Conservation (phyloP, 2,329 filamentous ascomycete species). For the Fusarium domesticum region DNA sequence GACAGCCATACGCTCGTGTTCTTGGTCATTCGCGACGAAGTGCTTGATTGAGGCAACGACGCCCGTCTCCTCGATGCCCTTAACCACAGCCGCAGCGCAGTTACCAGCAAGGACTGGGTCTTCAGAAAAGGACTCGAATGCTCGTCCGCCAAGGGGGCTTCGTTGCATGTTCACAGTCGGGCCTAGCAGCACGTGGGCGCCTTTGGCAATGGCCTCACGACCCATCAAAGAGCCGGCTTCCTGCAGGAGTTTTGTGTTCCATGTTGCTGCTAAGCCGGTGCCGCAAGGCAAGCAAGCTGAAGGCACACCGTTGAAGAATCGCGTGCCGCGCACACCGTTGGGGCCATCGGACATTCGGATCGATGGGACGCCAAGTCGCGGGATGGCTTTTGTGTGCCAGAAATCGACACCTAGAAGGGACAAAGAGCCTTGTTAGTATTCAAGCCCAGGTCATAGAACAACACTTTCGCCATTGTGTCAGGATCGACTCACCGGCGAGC, state of each 20-base stretch:
- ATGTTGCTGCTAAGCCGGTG: slow-evolving; percentile 12
- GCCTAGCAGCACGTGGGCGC: slow-evolving; percentile 1
- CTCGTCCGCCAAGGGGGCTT: slow-evolving; percentile 1
- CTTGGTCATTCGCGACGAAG: slow-evolving; percentile 4
- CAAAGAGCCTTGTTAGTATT: not conserved
- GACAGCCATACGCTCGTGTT: slow-evolving; percentile 4
- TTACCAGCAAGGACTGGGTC: slow-evolving; percentile 1
- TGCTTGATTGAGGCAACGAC: slow-evolving; percentile 1
- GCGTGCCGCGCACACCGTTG: slow-evolving; percentile 17
- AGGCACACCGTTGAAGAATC: slow-evolving; percentile 13
- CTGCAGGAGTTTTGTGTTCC: slow-evolving; percentile 6
- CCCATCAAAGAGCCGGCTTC: slow-evolving; percentile 6
- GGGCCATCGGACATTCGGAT: slow-evolving; percentile 21
- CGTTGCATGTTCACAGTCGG: slow-evolving; percentile 5
- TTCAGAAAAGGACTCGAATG: slow-evolving; percentile 3
- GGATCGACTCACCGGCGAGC: not conserved
- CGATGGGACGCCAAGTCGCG: slow-evolving; percentile 8
- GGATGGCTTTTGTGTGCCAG: slow-evolving; percentile 21
- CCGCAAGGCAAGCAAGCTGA: slow-evolving; percentile 10
- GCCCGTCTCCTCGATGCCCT: not conserved
- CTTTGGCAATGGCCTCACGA: slow-evolving; percentile 1
- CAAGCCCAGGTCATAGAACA: not conserved
- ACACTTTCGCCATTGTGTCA: not conserved
- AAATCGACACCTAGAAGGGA: slow-evolving; percentile 9
- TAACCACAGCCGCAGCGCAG: slow-evolving; percentile 1